Base-by-base conservation (phyloP, 495 filamentous ascomycete species). In the Aspergillus coremiiformis region DNA sequence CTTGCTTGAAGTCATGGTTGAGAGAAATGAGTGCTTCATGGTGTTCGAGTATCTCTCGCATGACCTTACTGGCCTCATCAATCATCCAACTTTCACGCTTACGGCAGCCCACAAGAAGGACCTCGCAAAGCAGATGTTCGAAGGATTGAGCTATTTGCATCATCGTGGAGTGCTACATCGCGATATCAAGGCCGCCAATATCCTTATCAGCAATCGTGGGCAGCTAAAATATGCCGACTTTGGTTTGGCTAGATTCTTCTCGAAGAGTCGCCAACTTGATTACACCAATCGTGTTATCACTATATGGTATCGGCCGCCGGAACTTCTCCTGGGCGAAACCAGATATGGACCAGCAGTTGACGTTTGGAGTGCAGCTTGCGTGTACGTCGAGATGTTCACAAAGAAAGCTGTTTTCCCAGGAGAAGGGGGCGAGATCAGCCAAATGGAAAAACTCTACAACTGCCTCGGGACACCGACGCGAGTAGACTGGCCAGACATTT, bases 231-330 rank as follows among this genome's bases (percentile, higher is more conserved):
- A 93, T 52, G 94, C 93, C 10, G 93, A 99, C 66, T 99, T 99
- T 70, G 93, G 93, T 6, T 77, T 99, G 21, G 93, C 93, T n/a
- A 85, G 93, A 19, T 97, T 97, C 70, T 99, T 92, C 61, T 88
- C 87, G 22, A 97, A 97, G 61, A 87, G 85, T 47, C 82, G 85
- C 46, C 86, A 92, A 60, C 80, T 93, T n/a, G 90, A 97, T 65
- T 99, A 97, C 58, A 99, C 93, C 10, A 99, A 99, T 62, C 87
- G 93, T 19, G 95, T 99, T 54, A 95, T 99, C 60, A 99, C 93
- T 12, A 80, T 80, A 24, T 99, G 93, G 93, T 99, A 99, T 64
- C 81, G 89, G 17, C 87, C 88, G 0, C 93, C 93, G 0, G 94
- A 99, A 67, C 81, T 99, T 11, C 78, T 99, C 2, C 77, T 97